These are phyloP conservation scores for Sclerotinia borealis DNA, from an alignment of 2,329 filamentous ascomycete species.

Conservation along the genomic window DNA sequence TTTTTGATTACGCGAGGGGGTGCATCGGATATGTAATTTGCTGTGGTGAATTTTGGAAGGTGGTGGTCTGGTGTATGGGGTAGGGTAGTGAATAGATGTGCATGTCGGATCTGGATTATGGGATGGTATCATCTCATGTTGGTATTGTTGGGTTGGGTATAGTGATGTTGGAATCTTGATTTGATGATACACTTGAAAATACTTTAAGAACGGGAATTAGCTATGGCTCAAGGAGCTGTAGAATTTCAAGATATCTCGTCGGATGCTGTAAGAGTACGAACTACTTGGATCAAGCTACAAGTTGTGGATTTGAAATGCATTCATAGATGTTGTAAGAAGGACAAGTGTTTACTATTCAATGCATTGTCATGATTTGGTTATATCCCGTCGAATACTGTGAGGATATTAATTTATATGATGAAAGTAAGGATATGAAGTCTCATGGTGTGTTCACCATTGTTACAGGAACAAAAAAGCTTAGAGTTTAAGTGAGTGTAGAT, in stretches of 20 bases:
- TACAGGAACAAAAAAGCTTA: too few species aligned
- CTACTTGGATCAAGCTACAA: background rate
- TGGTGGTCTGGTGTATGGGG: background rate
- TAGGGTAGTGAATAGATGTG: too few species aligned
- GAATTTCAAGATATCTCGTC: background rate
- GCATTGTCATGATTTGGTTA: too few species aligned
- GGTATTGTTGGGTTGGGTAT: too few species aligned
- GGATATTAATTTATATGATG: background rate
- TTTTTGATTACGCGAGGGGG: background rate
- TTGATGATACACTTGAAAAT: background rate
- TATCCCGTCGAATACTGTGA: background rate
- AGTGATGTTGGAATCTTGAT: background rate
- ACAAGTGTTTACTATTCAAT: too few species aligned
- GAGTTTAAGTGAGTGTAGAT: background rate
- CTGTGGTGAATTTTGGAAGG: too few species aligned
- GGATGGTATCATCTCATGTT: background rate
- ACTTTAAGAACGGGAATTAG: too few species aligned
- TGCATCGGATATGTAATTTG: background rate
- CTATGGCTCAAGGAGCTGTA: background rate
- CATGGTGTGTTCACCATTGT: background rate
- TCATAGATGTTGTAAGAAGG: background rate
- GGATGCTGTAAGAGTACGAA: background rate
- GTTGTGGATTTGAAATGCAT: background rate
- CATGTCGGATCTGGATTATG: background rate
- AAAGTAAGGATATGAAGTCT: too few species aligned